phyloP scores from a whole-genome alignment of 2,329 filamentous ascomycete genomes.

The Clonostachys chloroleuca region DNA sequence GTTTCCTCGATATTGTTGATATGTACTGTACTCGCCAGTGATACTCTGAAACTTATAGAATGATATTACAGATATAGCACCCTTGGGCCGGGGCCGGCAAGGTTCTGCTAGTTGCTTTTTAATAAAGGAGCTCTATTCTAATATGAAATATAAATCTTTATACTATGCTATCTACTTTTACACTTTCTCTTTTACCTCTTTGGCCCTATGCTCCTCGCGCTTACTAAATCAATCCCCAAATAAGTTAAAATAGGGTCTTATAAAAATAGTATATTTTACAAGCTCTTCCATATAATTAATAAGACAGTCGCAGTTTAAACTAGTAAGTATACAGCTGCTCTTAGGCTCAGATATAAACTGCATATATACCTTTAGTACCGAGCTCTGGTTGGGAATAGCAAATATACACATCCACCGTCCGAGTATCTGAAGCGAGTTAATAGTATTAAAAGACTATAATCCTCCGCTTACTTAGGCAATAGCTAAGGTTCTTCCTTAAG shows the following conservation, averaged over 20 bases:
- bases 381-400: slow-evolving; percentile 61
- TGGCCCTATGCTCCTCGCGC: slow-evolving; percentile 3
- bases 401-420: slow-evolving; percentile 71
- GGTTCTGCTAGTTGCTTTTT: too few relatives aligned
- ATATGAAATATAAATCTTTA: too few relatives aligned
- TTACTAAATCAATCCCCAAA: slow-evolving; percentile 63
- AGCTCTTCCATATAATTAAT: slow-evolving; percentile 69
- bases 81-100: too few relatives aligned
- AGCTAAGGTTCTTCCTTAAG: slow-evolving; percentile 59
- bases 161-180: too few relatives aligned
- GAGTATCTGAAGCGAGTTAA: slow-evolving; percentile 60
- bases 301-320: slow-evolving; percentile 52
- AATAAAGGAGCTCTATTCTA: too few relatives aligned
- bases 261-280: slow-evolving; percentile 63
- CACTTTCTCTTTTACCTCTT: slow-evolving; percentile 15
- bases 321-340: slow-evolving; percentile 45
- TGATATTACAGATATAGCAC: too few relatives aligned
- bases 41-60: too few relatives aligned
- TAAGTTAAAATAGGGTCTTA: slow-evolving; percentile 55
- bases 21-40: too few relatives aligned
- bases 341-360: slow-evolving; percentile 48
- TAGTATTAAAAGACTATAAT: slow-evolving; percentile 63
- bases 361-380: slow-evolving; percentile 58
- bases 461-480: slow-evolving; percentile 61
- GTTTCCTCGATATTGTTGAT: too few relatives aligned